Evolutionary conservation across 2,329 filamentous ascomycete genomes (phyloP).

Genomic region (Cyanodermella asteris): DNA sequence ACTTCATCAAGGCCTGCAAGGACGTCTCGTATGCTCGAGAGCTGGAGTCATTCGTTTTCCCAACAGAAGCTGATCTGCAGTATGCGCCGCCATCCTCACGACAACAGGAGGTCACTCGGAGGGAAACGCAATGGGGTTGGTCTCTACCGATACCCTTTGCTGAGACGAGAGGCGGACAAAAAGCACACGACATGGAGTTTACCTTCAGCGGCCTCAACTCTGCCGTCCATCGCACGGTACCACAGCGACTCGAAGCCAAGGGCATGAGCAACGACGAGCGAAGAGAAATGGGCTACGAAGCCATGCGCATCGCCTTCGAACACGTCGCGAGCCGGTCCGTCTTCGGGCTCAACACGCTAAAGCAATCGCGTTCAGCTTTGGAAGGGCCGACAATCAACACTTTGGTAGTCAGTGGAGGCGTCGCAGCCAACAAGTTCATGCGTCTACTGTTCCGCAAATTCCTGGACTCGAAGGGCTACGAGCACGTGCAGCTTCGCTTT

Average conservation of each 20-base stretch:
- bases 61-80: slow-evolving; percentile 17
- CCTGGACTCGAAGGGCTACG: slow-evolving; percentile 45
- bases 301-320: slow-evolving; percentile 68
- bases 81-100: slow-evolving; percentile 39
- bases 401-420: slow-evolving; percentile 72
- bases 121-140: slow-evolving; percentile 39
- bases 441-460: slow-evolving; percentile 28
- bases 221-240: slow-evolving; percentile 36
- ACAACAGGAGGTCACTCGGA: slow-evolving; percentile 32
- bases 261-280: slow-evolving; percentile 34
- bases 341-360: slow-evolving; percentile 35
- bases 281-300: slow-evolving; percentile 43
- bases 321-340: slow-evolving; percentile 59
- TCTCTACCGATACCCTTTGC: slow-evolving; percentile 44
- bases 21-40: slow-evolving; percentile 61
- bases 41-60: slow-evolving; percentile 63
- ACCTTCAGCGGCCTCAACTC: slow-evolving; percentile 55
- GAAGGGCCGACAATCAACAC: slow-evolving; percentile 25
- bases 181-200: slow-evolving; percentile 33
- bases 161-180: slow-evolving; percentile 21
- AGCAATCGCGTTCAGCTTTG: slow-evolving; percentile 3
- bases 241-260: slow-evolving; percentile 14
- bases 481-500: slow-evolving; percentile 39
- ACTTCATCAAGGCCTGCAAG: slow-evolving; percentile 29
- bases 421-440: slow-evolving; percentile 67